Conservation (phyloP, 257 asterid genomes). For the Solanum ossicruentum region DNA sequence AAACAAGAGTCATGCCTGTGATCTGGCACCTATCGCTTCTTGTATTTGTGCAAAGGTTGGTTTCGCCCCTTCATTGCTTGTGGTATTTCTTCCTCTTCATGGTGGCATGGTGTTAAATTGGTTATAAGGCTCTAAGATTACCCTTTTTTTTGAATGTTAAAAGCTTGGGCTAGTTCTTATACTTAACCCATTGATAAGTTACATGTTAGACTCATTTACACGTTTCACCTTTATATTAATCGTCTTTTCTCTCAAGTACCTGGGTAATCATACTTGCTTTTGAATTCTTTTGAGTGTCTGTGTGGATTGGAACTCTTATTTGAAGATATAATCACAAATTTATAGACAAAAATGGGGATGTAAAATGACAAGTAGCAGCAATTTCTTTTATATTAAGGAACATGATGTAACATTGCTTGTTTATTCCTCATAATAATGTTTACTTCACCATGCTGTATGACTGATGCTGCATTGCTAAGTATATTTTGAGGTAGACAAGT, state of each 20-base stretch:
- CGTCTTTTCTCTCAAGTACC: not conserved
- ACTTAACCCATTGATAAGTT: not conserved
- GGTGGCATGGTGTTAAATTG: not conserved
- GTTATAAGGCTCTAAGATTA: not conserved
- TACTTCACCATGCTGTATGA: not conserved
- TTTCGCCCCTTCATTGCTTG: not conserved
- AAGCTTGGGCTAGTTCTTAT: not conserved
- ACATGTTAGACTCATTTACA: not conserved
- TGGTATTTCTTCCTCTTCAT: not conserved
- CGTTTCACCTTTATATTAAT: not conserved
- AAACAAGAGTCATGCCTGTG: slow-evolving; percentile 84
- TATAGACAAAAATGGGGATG: not conserved
- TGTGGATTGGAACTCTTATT: not conserved
- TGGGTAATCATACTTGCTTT: not conserved
- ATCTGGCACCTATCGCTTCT: slow-evolving; percentile 98
- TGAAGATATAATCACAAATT: not conserved
- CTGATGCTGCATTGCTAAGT: not conserved
- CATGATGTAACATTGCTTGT: not conserved
- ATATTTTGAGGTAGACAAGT: not conserved
- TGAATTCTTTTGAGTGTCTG: not conserved
- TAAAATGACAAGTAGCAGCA: not conserved
- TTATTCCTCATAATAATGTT: not conserved
- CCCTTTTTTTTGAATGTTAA: not conserved
- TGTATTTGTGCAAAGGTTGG: slow-evolving; percentile 85
- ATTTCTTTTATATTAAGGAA: not conserved